Base-by-base conservation (phyloP, 148 eudicot genomes). In the Talinum fruticosum region DNA sequence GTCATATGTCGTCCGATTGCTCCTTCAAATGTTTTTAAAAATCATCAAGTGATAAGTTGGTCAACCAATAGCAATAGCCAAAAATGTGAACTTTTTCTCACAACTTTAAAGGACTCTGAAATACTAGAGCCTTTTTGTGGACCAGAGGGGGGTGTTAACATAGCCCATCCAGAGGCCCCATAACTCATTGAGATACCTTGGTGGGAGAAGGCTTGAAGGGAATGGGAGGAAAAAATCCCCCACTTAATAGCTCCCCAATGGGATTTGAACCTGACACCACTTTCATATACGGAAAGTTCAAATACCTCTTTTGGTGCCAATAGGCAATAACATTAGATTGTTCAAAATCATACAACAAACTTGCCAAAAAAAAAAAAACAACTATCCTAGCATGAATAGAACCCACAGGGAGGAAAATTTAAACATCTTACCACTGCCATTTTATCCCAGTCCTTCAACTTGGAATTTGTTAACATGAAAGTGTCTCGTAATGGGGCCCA, bases 381-480 rank as follows among this genome's bases (percentile, higher is more conserved):
- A 41, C 13, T 41, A 41, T 41, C 47, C 47, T 0, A 41, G n/a
- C 4, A 36, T 21, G 1, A 23, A 3, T 33, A 66, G 37, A 69
- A 69, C n/a, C 12, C 24, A 6, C 12, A 34, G 28, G 19, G 23
- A n/a, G 16, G 8, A 33, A 49, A 69, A 34, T 51, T 15, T 21
- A 36, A 19, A 70, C 16, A 51, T 37, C 83, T 80, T 84, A 92
- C 98, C 80, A 92, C 98, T 79, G 78, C 85, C 88, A 85, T 86
- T 85, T 91, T 95, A 84, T 92, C 97, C 98, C 98, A 95, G 84
- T 95, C 91, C 84, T 95, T 95, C 84, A 95, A 82, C 83, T 90
- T 92, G n/a, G 92, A 83, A 81, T 87, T 90, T 61, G 96, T 94
- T 69, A 94, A 82, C 98, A 95, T 90, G 87, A 84, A 95, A 83